These are phyloP conservation scores for Picea glauca DNA, from an alignment of 75 land plant species.

Conservation along the genomic window DNA sequence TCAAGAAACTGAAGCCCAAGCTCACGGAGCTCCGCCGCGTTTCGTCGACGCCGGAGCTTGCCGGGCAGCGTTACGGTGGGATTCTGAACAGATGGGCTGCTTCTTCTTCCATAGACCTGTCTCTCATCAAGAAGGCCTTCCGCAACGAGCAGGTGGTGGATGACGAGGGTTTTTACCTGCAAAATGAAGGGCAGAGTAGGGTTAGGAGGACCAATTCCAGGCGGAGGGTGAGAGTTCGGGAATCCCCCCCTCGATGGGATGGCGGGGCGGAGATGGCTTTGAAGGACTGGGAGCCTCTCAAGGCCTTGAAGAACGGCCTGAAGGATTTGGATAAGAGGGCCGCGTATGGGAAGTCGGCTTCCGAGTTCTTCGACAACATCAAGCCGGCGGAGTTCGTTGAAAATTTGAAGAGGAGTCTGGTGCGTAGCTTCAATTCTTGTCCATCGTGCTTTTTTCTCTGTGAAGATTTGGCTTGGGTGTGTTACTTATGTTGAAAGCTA, in stretches of 20 bases:
- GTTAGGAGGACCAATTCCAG: conserved; percentile 20
- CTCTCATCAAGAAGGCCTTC: conserved; percentile 52
- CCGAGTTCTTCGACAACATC: conserved; percentile 55
- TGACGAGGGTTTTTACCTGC: conserved; percentile 12
- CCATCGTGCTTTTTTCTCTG: neutral
- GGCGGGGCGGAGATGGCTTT: conserved; percentile 16
- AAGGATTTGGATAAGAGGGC: conserved; percentile 68
- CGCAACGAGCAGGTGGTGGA: conserved; percentile 32
- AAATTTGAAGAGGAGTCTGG: conserved; percentile 77
- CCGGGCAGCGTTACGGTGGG: conserved; percentile 15
- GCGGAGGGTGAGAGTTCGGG: conserved; percentile 21
- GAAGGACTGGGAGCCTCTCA: conserved; percentile 85
- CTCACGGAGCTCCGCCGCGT: conserved; percentile 62
- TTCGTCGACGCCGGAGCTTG: conserved; percentile 72
- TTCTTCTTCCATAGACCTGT: conserved; percentile 39
- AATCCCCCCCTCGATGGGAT: conserved; percentile 1
- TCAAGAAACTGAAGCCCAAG: conserved; percentile 76
- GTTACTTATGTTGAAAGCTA: too few relatives aligned
- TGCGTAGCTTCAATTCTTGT: conserved; percentile 10
- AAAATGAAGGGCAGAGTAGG: conserved; percentile 1
- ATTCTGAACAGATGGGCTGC: conserved; percentile 47
- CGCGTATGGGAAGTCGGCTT: conserved; percentile 35
- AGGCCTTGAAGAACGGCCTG: conserved; percentile 58
- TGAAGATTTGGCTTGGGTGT: neutral
- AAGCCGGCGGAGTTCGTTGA: conserved; percentile 68